Conservation (phyloP, 1,284 basidiomycete species). For the Malassezia sympodialis region DNA sequence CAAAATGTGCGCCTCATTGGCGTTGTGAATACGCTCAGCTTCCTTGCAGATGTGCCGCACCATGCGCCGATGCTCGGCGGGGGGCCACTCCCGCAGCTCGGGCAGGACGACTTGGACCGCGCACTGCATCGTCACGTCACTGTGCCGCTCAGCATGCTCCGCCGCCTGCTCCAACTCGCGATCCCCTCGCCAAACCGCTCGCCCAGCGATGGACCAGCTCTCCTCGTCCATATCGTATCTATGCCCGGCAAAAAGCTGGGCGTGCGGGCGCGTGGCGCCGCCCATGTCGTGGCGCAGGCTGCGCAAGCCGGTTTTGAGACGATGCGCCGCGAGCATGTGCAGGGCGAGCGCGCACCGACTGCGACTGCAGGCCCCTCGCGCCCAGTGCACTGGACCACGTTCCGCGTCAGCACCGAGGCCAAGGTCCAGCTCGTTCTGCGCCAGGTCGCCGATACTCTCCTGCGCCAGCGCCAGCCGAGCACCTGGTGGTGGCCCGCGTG, state of each 20-base stretch:
- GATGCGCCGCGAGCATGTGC: slow-evolving; percentile 24
- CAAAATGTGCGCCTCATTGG: slow-evolving; percentile 34
- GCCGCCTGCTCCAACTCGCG: slow-evolving; percentile 24
- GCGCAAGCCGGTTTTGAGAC: slow-evolving; percentile 27
- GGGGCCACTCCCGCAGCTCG: slow-evolving; percentile 13
- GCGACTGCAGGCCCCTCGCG: neutral
- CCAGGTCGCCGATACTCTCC: neutral
- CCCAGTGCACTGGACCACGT: neutral
- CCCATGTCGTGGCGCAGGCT: slow-evolving; percentile 28
- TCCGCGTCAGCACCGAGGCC: neutral
- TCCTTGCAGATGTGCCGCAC: slow-evolving; percentile 20
- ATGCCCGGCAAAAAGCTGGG: slow-evolving; percentile 25
- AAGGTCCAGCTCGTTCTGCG: neutral
- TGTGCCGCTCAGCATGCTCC: slow-evolving; percentile 26
- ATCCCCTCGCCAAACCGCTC: slow-evolving; percentile 22
- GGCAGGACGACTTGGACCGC: slow-evolving; percentile 17
- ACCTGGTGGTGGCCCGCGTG: neutral
- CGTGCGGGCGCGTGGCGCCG: slow-evolving; percentile 25
- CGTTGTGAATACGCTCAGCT: slow-evolving; percentile 39
- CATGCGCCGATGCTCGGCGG: neutral
- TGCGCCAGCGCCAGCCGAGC: neutral
- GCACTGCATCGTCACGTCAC: slow-evolving; percentile 31
- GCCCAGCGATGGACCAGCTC: slow-evolving; percentile 16
- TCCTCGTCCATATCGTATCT: slow-evolving; percentile 25
- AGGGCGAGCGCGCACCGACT: neutral